These are phyloP conservation scores for Gracilaria domingensis DNA, from an alignment of 23 red algal species.

Conservation along the genomic window DNA sequence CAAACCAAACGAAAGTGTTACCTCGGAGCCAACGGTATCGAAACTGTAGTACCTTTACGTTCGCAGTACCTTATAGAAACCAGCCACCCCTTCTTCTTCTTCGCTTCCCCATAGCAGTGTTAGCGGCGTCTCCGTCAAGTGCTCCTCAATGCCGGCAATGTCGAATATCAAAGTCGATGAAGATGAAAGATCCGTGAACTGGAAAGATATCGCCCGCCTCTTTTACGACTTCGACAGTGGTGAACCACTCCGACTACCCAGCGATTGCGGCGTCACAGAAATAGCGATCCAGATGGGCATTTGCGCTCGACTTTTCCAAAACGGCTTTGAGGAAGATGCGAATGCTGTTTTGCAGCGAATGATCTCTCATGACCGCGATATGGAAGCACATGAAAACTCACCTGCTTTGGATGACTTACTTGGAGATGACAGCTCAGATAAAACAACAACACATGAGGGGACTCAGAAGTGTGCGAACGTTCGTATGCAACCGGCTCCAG, in stretches of 20 bases:
- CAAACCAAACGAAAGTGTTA: constrained; percentile 11
- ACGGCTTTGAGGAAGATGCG: constrained; percentile 20
- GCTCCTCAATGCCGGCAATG: neutral
- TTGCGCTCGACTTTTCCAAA: constrained; percentile 17
- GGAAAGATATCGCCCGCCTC: constrained; percentile 2
- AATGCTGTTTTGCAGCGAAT: neutral
- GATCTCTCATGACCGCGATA: neutral
- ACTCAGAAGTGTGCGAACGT: neutral
- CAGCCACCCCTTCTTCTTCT: neutral
- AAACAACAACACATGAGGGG: neutral
- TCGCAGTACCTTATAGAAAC: neutral
- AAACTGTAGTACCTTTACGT: neutral
- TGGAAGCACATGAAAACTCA: neutral
- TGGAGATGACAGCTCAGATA: neutral
- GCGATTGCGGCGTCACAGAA: neutral
- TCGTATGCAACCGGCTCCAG: neutral
- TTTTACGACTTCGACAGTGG: constrained; percentile 26
- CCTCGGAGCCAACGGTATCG: neutral
- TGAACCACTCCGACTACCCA: neutral
- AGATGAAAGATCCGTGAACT: neutral
- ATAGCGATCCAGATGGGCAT: constrained; percentile 19
- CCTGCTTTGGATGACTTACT: neutral
- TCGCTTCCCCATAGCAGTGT: neutral
- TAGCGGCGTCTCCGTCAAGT: neutral
- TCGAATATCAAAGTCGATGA: neutral